Percentiles rank a stretch among this genome's conserved stretches.
Evolutionary conservation across 768 basidiomycete genomes (phyloP).

Genomic region (Tricholoma flavovirens): DNA sequence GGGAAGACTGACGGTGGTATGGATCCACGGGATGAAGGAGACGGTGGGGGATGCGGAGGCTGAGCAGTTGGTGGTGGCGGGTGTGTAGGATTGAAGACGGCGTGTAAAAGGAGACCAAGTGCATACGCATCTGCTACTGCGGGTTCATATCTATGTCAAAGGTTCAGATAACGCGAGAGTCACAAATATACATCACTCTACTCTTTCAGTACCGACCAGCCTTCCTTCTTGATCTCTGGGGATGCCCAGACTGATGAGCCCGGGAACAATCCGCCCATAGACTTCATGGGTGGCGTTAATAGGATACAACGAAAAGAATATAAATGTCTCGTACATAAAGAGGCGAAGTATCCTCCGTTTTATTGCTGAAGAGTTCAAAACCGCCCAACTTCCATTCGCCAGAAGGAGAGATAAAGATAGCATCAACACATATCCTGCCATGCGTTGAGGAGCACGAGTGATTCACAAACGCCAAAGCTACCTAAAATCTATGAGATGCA

Average conservation of each 20-base stretch:
- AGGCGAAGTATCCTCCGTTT: constrained; percentile 71
- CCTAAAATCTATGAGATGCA: constrained; percentile 36
- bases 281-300: constrained; percentile 38
- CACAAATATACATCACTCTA: constrained; percentile 26
- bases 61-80: constrained; percentile 62
- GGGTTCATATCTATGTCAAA: constrained; percentile 35
- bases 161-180: not conserved
- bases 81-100: constrained; percentile 82
- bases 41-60: constrained; percentile 73
- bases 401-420: constrained; percentile 86
- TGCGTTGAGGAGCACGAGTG: constrained; percentile 78
- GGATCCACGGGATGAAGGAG: constrained; percentile 67
- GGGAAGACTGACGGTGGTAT: constrained; percentile 76
- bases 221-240: constrained; percentile 85
- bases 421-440: constrained; percentile 66
- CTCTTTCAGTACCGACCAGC: constrained; percentile 84
- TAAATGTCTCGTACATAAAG: constrained; percentile 61
- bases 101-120: constrained; percentile 79
- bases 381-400: constrained; percentile 98
- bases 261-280: constrained; percentile 57
- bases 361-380: constrained; percentile 83
- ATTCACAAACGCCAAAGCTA: constrained; percentile 87
- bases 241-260: constrained; percentile 57
- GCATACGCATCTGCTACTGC: constrained; percentile 82
- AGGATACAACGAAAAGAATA: constrained; percentile 5